Evolutionary conservation across 192 early-diverging fungal genomes (phyloP), one percentile per base, ranked within the genome.

Genomic region (Entomortierella chlamydospora): DNA sequence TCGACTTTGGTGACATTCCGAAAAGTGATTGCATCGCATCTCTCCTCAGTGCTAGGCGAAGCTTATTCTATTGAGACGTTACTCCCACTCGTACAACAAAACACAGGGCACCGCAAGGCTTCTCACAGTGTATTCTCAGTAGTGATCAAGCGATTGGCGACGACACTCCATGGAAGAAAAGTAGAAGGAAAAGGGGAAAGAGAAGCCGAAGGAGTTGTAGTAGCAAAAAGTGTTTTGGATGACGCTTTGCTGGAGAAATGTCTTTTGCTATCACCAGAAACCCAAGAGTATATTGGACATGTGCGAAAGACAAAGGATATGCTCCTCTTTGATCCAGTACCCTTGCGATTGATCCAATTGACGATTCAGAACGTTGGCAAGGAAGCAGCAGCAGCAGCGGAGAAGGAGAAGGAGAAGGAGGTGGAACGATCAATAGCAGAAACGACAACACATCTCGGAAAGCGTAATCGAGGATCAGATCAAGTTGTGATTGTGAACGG

Each of bases 91-190:
- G 65, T 77, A 0, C 73, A 77, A 20, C 66, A 68, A 17, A 67
- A 68, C 37, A 77, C 66, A 0, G 41, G 51, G 15, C 60, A 59
- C 12, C 64, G 59, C 23, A 61, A 52, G 29, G 26, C 58, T 47
- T 54, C 64, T 29, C 66, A 77, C 25, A 67, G 65, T 26, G 66
- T 77, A 17, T 77, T 77, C 41, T 57, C 59, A 25, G 73, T 77
- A 11, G 65, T 58, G 23, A 45, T 68, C 60, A 77, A 52, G 22
- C 73, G 64, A 18, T 59, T 77, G 37, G 29, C 23, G 20, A 29
- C 28, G 42, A 47, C 45, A 47, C 12, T 47, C 2, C 45, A 10
- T 7, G 34, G 34, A 37, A 4, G 10, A 37, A 10, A 7, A 10
- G 10, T 37, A 7, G 34, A 10, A 37, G 34, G 34, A 37, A 10